A percentile compares a stretch with the other conserved stretches of the same genome.
Evolutionary conservation across 2,329 filamentous ascomycete species (phyloP).

Genomic region (Venturia pyrina): DNA sequence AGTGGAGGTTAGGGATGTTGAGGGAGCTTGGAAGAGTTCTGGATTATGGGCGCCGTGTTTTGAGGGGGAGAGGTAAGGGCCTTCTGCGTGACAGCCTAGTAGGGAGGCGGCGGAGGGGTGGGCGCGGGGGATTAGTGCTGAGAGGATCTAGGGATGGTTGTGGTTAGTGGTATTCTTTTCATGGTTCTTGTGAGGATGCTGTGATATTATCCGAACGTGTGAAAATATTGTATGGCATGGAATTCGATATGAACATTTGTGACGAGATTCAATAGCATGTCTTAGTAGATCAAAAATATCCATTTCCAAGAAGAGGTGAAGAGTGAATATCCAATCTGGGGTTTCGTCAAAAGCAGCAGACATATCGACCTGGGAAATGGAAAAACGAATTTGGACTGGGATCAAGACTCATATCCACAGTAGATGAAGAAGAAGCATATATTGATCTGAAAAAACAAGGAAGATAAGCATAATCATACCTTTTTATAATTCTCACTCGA

Average conservation of each 20-base stretch:
- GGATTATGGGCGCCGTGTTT: conserved; percentile 46
- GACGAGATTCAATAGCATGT: too few relatives aligned
- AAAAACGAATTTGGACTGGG: not conserved
- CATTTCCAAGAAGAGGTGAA: too few relatives aligned
- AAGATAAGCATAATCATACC: conserved; percentile 20
- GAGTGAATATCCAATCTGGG: too few relatives aligned
- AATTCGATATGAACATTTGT: too few relatives aligned
- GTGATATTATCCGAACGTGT: too few relatives aligned
- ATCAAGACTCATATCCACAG: not conserved
- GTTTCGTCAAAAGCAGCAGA: not conserved
- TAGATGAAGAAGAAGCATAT: not conserved
- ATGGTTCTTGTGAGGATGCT: not conserved
- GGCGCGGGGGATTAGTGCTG: conserved; percentile 34
- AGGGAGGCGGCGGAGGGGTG: conserved; percentile 37
- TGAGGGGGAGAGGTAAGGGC: conserved; percentile 42
- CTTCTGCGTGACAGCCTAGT: conserved; percentile 47
- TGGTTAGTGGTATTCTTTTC: not conserved
- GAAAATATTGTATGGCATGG: too few relatives aligned
- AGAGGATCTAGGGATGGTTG: conserved; percentile 32
- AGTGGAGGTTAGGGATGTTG: conserved; percentile 23
- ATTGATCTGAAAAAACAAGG: not conserved
- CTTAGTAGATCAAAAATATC: too few relatives aligned
- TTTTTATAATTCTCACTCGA: conserved; percentile 35
- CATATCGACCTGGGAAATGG: not conserved
- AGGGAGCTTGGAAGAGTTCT: conserved; percentile 32